Percentiles rank a stretch among this genome's conserved stretches.
These are phyloP conservation scores for Globisporangium paroecandrum DNA, from an alignment of 352 stramenopile genomes.

Conservation along the genomic window DNA sequence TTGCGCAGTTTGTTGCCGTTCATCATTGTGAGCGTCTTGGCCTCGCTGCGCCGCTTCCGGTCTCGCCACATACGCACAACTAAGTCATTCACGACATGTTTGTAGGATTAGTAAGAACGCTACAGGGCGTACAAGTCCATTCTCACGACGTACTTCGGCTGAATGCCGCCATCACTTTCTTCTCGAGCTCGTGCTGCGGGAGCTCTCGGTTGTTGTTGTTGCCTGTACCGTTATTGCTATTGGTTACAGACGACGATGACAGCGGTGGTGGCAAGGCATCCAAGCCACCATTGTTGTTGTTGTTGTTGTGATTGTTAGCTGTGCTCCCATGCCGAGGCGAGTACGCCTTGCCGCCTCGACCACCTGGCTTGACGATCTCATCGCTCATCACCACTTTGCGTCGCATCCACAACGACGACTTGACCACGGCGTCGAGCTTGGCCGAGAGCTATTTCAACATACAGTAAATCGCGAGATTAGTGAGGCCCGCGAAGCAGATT, in stretches of 20 bases:
- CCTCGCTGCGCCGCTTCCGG: slow-evolving; percentile 44
- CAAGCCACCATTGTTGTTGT: neutral
- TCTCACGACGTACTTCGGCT: slow-evolving; percentile 38
- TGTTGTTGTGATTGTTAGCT: neutral
- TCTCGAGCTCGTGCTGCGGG: slow-evolving; percentile 27
- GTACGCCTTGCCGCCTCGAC: slow-evolving; percentile 14
- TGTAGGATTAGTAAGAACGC: too few species aligned
- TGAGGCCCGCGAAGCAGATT: neutral
- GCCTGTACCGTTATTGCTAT: neutral
- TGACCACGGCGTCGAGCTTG: slow-evolving; percentile 59
- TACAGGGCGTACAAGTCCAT: too few species aligned
- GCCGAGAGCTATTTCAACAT: slow-evolving; percentile 34
- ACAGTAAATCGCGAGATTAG: neutral
- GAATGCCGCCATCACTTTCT: slow-evolving; percentile 49
- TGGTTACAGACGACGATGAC: neutral
- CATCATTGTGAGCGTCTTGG: slow-evolving; percentile 45
- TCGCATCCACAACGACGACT: slow-evolving; percentile 50
- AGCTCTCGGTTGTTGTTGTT: slow-evolving; percentile 17
- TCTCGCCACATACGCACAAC: slow-evolving; percentile 66
- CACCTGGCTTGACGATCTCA: slow-evolving; percentile 25
- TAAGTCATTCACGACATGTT: slow-evolving; percentile 10
- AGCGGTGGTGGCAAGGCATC: neutral
- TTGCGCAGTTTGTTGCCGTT: slow-evolving; percentile 52
- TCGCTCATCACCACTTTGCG: slow-evolving; percentile 53
- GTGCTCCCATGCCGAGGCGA: slow-evolving; percentile 23